These are phyloP conservation scores for Cladorrhinum sp. DNA, from an alignment of 2,329 filamentous ascomycete genomes.

Conservation along the genomic window DNA sequence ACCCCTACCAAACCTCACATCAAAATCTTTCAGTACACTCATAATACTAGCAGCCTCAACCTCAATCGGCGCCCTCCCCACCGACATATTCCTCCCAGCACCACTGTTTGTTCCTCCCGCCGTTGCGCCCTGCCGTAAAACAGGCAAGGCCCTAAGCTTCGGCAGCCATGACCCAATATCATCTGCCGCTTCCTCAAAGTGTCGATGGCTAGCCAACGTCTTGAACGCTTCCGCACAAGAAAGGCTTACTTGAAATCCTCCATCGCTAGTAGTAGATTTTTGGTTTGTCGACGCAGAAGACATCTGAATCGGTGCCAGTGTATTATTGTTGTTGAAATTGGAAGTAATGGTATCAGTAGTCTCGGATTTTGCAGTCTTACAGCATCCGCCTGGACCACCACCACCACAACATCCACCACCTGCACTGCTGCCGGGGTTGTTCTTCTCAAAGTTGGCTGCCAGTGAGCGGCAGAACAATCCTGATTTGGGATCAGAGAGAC, in stretches of 20 bases:
- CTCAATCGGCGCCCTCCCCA: conserved; percentile 58
- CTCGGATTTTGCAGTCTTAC: conserved; percentile 46
- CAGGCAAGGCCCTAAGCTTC: conserved; percentile 61
- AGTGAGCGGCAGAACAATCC: conserved; percentile 81
- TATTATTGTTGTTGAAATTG: neutral
- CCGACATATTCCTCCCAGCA: conserved; percentile 20
- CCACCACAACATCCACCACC: conserved; percentile 64
- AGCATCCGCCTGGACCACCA: conserved; percentile 56
- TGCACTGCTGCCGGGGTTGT: conserved; percentile 23
- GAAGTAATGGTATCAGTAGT: conserved; percentile 22
- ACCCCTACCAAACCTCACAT: conserved; percentile 64
- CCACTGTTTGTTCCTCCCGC: conserved; percentile 31
- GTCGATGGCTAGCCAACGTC: conserved; percentile 71
- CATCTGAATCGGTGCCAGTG: neutral
- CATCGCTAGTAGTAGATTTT: too few relatives aligned
- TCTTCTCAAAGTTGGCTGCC: conserved; percentile 59
- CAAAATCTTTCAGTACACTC: conserved; percentile 80
- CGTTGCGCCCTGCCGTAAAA: conserved; percentile 17
- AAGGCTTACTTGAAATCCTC: conserved; percentile 53
- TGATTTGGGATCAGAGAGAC: conserved; percentile 71
- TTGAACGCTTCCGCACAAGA: conserved; percentile 77
- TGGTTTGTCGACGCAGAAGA: neutral
- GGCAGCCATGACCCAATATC: conserved; percentile 75
- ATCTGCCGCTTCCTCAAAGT: conserved; percentile 70
- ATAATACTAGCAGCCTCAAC: conserved; percentile 82